These are phyloP conservation scores for Backusella tuberculispora DNA, from an alignment of 192 early-diverging fungal species.

Conservation along the genomic window DNA sequence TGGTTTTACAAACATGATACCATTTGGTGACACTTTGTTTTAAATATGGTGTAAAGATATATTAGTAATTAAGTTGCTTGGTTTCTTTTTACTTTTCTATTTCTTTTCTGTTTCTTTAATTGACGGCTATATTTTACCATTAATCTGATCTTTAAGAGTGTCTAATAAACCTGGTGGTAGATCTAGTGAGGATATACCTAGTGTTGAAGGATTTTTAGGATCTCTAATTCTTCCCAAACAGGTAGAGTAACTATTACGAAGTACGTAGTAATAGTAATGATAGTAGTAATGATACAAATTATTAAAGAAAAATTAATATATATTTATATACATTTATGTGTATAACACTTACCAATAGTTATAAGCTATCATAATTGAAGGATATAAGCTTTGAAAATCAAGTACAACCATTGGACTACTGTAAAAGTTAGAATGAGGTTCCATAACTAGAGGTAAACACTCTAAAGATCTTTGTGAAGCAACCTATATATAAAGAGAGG, in stretches of 20 bases:
- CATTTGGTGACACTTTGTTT: constrained; percentile 74
- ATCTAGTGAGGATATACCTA: constrained; percentile 69
- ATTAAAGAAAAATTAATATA: constrained; percentile 16
- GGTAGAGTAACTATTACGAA: constrained; percentile 69
- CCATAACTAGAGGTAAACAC: constrained; percentile 88
- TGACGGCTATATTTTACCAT: constrained; percentile 39
- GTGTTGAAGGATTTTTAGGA: constrained; percentile 46
- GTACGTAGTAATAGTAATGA: background rate
- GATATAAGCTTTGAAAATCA: constrained; percentile 95
- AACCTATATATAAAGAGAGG: constrained; percentile 46
- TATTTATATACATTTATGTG: too few relatives aligned
- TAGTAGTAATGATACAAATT: background rate
- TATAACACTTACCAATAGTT: constrained; percentile 72
- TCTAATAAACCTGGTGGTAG: constrained; percentile 66
- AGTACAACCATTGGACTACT: constrained; percentile 84
- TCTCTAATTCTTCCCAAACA: constrained; percentile 67
- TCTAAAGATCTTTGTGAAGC: constrained; percentile 75
- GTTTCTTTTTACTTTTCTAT: background rate
- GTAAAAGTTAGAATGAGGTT: constrained; percentile 85
- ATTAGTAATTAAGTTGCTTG: background rate
- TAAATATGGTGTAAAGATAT: background rate
- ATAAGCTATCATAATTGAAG: constrained; percentile 96
- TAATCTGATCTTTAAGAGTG: constrained; percentile 70
- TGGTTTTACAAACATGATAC: constrained; percentile 83
- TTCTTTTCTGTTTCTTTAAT: too few relatives aligned